phyloP scores from a whole-genome alignment of 768 basidiomycete species.

The Boletus rex-veris region DNA sequence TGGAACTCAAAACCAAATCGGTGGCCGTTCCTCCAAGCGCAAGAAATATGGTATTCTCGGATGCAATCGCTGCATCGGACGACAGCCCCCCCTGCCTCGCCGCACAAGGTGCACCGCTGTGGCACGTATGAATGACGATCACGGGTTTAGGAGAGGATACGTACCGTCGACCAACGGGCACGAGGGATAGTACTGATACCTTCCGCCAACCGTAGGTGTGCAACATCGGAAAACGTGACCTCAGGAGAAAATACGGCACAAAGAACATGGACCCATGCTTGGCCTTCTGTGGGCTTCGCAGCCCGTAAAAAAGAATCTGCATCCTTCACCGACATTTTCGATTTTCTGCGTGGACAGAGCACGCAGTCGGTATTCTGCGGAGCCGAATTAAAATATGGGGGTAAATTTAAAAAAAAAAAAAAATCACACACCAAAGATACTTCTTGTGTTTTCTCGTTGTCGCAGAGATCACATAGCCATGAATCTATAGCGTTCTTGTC shows the following conservation, averaged over 20 bases:
- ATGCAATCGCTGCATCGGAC: conserved; percentile 81
- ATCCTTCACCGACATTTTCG: conserved; percentile 40
- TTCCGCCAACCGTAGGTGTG: conserved; percentile 74
- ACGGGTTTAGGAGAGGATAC: conserved; percentile 24
- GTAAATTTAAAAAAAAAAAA: not conserved
- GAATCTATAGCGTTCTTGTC: conserved; percentile 61
- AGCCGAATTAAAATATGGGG: not conserved
- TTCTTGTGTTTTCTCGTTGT: conserved; percentile 78
- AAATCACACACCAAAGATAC: conserved; percentile 64
- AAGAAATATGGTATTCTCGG: conserved; percentile 80
- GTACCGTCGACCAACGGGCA: conserved; percentile 71
- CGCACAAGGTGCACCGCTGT: conserved; percentile 77
- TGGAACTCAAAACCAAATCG: conserved; percentile 93
- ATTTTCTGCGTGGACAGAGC: conserved; percentile 62
- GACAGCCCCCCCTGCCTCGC: conserved; percentile 69
- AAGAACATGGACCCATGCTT: conserved; percentile 88
- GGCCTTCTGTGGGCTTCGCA: conserved; percentile 88
- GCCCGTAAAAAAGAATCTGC: conserved; percentile 67
- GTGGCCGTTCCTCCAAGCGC: conserved; percentile 83
- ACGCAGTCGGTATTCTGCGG: conserved; percentile 77
- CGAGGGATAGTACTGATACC: conserved; percentile 72
- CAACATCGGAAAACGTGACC: conserved; percentile 74
- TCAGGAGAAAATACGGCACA: conserved; percentile 89
- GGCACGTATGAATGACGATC: conserved; percentile 8
- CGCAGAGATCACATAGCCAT: conserved; percentile 88